Conservation (phyloP, 1,284 basidiomycete genomes). For the Macrocystidia cucumis region DNA sequence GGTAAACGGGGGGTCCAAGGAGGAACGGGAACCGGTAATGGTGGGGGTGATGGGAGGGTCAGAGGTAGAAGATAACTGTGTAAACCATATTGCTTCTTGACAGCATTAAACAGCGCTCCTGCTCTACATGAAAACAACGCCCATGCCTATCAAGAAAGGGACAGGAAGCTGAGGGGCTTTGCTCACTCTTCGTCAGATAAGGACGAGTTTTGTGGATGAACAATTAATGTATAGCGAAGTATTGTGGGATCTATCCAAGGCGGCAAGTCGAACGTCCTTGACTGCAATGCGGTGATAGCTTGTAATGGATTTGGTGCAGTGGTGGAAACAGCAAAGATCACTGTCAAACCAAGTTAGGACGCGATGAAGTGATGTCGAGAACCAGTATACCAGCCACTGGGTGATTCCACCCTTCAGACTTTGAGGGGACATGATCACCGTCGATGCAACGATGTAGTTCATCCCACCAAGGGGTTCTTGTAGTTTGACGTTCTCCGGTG, state of each 20-base stretch:
- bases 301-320: conserved; percentile 70
- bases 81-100: conserved; percentile 76
- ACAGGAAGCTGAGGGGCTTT: conserved; percentile 1
- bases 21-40: conserved; percentile 59
- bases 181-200: conserved; percentile 74
- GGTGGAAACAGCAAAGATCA: conserved; percentile 73
- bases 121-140: conserved; percentile 37
- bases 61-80: conserved; percentile 65
- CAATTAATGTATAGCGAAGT: conserved; percentile 65
- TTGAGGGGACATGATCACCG: conserved; percentile 64
- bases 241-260: conserved; percentile 68
- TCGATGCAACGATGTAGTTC: conserved; percentile 68
- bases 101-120: conserved; percentile 68
- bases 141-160: conserved; percentile 10
- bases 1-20: conserved; percentile 60
- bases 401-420: conserved; percentile 75
- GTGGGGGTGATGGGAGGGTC: conserved; percentile 48
- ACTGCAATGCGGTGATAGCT: conserved; percentile 61
- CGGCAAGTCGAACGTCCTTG: conserved; percentile 58
- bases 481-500: conserved; percentile 27
- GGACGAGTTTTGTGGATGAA: conserved; percentile 63
- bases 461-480: conserved; percentile 76
- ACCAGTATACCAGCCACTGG: conserved; percentile 66
- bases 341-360: conserved; percentile 24
- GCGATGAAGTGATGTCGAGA: neutral